Conservation (phyloP, 2,329 filamentous ascomycete genomes). For the Alternaria ventricosa region DNA sequence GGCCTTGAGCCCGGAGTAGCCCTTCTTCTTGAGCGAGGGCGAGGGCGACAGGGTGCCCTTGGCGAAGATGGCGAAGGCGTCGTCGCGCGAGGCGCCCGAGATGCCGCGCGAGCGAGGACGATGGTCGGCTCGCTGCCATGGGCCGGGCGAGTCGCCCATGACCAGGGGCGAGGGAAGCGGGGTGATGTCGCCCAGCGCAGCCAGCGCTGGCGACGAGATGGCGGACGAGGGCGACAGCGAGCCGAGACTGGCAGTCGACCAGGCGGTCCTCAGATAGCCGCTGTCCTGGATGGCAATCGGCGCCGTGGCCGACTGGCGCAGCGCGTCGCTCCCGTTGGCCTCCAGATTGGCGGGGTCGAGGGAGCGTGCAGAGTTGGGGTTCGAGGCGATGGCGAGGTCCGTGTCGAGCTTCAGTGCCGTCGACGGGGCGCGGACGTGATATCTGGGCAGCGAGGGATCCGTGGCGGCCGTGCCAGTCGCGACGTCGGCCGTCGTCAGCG, state of each 20-base stretch:
- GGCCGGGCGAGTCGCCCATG: conserved; percentile 50
- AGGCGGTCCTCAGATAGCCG: conserved; percentile 47
- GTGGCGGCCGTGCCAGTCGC: conserved; percentile 13
- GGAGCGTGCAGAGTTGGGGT: conserved; percentile 19
- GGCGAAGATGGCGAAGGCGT: conserved; percentile 39
- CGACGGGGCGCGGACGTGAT: conserved; percentile 34
- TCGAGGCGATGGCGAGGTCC: conserved; percentile 42
- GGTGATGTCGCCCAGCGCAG: conserved; percentile 58
- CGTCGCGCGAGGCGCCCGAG: conserved; percentile 38
- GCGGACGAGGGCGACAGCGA: conserved; percentile 55
- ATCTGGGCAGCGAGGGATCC: conserved; percentile 24
- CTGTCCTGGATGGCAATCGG: conserved; percentile 48
- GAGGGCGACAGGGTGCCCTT: conserved; percentile 46
- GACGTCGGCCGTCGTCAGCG: conserved; percentile 34
- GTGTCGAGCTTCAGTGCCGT: conserved; percentile 35
- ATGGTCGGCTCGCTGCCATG: conserved; percentile 49
- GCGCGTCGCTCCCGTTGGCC: conserved; percentile 34
- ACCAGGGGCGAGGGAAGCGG: conserved; percentile 59
- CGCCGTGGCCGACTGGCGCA: conserved; percentile 45
- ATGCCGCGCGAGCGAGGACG: conserved; percentile 46
- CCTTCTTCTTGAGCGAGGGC: conserved; percentile 55
- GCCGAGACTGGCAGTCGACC: conserved; percentile 54
- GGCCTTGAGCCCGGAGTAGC: conserved; percentile 53
- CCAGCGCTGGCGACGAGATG: conserved; percentile 56
- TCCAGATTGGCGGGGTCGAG: conserved; percentile 42